Conservation (phyloP, 2,329 filamentous ascomycete species). For the Aspergillus alliaceus region DNA sequence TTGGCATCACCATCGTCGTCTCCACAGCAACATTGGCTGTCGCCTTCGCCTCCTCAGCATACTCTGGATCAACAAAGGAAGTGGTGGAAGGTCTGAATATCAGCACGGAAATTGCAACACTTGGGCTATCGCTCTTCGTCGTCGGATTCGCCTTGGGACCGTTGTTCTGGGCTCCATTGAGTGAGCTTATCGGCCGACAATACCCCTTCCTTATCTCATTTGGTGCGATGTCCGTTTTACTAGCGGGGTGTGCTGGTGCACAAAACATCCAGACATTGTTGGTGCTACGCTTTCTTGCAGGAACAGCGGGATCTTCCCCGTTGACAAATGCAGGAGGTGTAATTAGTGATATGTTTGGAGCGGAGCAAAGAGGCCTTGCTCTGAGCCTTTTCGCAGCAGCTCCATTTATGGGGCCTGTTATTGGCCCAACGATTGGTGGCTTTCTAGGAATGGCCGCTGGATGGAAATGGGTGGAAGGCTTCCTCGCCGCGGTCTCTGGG, state of each 20-base stretch:
- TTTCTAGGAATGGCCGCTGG: conserved; percentile 62
- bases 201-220: conserved; percentile 20
- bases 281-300: conserved; percentile 64
- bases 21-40: conserved; percentile 44
- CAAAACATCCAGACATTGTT: conserved; percentile 51
- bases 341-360: conserved; percentile 58
- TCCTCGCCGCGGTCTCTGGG: conserved; percentile 62
- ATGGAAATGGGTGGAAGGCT: conserved; percentile 66
- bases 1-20: conserved; percentile 47
- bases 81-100: conserved; percentile 9
- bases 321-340: conserved; percentile 61
- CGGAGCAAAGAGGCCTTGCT: conserved; percentile 53
- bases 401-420: conserved; percentile 63
- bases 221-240: conserved; percentile 54
- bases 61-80: conserved; percentile 6
- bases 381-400: conserved; percentile 64
- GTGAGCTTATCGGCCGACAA: conserved; percentile 25
- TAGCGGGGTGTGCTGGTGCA: conserved; percentile 56
- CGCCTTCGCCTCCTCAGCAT: conserved; percentile 11
- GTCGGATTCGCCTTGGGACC: conserved; percentile 41
- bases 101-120: conserved; percentile 9
- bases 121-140: conserved; percentile 27
- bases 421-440: conserved; percentile 63
- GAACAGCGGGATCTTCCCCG: conserved; percentile 58
- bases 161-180: conserved; percentile 35